Percentiles rank a stretch among this genome's conserved stretches.
phyloP scores from a whole-genome alignment of 352 stramenopile species.

The Sclerospora graminicola region DNA sequence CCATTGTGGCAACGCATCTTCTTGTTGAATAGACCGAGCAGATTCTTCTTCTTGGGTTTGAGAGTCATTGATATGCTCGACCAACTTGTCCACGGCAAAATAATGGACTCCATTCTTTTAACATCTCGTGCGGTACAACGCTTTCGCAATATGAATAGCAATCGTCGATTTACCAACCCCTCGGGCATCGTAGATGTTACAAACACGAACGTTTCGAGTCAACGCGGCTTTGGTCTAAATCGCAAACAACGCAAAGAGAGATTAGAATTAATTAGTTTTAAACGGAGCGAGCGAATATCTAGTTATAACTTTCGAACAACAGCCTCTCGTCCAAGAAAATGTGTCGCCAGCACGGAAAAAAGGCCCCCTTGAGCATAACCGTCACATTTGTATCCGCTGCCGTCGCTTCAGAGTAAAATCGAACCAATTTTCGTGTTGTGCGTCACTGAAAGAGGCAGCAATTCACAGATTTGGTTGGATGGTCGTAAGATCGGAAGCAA shows the following conservation, averaged over 20 bases:
- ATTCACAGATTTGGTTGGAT: too few species aligned
- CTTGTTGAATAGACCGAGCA: too few species aligned
- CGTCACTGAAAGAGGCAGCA: constrained; percentile 4
- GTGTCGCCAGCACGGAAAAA: constrained; percentile 47
- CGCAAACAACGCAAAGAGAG: background rate
- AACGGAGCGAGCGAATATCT: too few species aligned
- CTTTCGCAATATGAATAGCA: constrained; percentile 44
- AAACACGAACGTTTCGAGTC: too few species aligned
- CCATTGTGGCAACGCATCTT: constrained; percentile 18
- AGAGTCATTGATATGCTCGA: constrained; percentile 25
- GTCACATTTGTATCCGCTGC: too few species aligned
- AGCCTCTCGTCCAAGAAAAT: too few species aligned
- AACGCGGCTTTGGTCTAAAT: constrained; percentile 23
- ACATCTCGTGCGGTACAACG: constrained; percentile 22
- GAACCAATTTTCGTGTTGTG: constrained; percentile 18
- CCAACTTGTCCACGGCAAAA: constrained; percentile 33
- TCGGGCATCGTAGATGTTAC: too few species aligned
- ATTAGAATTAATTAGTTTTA: too few species aligned
- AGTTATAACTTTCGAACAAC: too few species aligned
- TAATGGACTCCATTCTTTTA: constrained; percentile 42
- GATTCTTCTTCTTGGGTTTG: too few species aligned
- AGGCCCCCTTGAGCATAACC: constrained; percentile 26
- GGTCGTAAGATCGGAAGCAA: too few species aligned
- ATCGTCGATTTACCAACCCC: constrained; percentile 66
- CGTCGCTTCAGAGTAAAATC: too few species aligned